A percentile compares a stretch with the other conserved stretches of the same genome.
phyloP scores from a whole-genome alignment of 2,329 filamentous ascomycete genomes.

The Mycosphaerella sp. region DNA sequence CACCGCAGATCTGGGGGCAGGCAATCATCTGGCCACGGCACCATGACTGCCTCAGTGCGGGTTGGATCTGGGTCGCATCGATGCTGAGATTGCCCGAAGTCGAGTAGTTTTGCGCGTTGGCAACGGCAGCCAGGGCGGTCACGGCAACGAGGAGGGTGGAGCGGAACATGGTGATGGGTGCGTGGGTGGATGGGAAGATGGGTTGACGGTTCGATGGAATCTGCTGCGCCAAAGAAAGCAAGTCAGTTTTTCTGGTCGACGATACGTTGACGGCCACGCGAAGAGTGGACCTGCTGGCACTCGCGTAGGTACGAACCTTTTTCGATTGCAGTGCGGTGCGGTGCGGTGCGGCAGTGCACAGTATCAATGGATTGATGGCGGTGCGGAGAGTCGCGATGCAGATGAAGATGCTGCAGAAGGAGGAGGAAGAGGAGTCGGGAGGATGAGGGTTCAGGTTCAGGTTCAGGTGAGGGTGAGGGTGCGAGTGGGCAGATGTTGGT shows the following conservation, averaged over 20 bases:
- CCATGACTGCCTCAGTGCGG: slow-evolving; percentile 43
- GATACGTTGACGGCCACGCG: neutral
- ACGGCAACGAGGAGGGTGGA: slow-evolving; percentile 43
- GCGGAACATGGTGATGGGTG: slow-evolving; percentile 39
- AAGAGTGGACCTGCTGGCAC: neutral
- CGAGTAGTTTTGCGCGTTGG: slow-evolving; percentile 39
- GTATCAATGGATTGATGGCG: neutral
- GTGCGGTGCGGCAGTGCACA: neutral
- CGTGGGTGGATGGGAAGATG: slow-evolving; percentile 1
- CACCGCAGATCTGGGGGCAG: slow-evolving; percentile 55
- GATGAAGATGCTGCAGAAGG: neutral
- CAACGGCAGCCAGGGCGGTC: slow-evolving; percentile 42
- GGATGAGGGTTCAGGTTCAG: too few species aligned
- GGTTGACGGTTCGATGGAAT: slow-evolving; percentile 25
- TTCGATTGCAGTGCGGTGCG: neutral
- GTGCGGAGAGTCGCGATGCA: neutral
- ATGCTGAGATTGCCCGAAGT: slow-evolving; percentile 38
- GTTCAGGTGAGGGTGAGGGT: too few species aligned
- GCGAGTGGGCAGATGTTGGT: neutral
- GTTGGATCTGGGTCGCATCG: slow-evolving; percentile 37
- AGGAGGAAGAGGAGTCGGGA: too few species aligned
- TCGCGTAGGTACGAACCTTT: neutral
- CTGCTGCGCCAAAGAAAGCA: neutral
- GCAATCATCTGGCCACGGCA: slow-evolving; percentile 54
- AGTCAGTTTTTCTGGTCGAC: slow-evolving; percentile 9